Evolutionary conservation across 805 yeast genomes (phyloP).

Genomic region (Schwanniomyces occidentalis): DNA sequence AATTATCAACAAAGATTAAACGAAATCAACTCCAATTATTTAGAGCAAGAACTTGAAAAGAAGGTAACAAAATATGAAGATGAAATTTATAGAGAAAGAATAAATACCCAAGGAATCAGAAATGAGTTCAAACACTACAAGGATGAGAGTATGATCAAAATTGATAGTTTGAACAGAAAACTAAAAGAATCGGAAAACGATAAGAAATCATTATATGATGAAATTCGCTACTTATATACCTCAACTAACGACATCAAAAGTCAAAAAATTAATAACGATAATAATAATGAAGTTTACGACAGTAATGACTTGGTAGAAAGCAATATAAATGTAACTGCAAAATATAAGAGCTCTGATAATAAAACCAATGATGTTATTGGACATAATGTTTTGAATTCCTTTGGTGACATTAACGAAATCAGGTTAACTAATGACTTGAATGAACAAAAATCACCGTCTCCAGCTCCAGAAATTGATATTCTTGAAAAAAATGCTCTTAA

Average conservation of each 20-base stretch:
- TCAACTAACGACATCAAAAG: background rate
- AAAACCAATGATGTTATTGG: too few relatives aligned
- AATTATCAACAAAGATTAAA: slow-evolving; percentile 41
- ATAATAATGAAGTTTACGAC: background rate
- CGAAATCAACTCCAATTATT: slow-evolving; percentile 24
- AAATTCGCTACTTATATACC: background rate
- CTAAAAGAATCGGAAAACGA: slow-evolving; percentile 3
- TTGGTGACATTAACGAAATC: too few relatives aligned
- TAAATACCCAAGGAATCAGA: slow-evolving; percentile 12
- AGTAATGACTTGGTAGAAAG: too few relatives aligned
- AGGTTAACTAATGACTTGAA: too few relatives aligned
- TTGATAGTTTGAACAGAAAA: slow-evolving; percentile 5
- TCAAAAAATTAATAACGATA: background rate
- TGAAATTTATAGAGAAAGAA: slow-evolving; percentile 17
- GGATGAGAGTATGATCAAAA: slow-evolving; percentile 1
- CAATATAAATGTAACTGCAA: too few relatives aligned
- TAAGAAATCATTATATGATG: background rate
- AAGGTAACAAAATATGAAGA: slow-evolving; percentile 12
- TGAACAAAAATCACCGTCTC: too few relatives aligned
- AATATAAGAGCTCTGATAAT: too few relatives aligned
- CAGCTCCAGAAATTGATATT: too few relatives aligned
- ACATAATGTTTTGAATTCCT: too few relatives aligned
- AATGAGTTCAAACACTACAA: slow-evolving; percentile 12
- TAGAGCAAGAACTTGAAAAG: slow-evolving; percentile 19
- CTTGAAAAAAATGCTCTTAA: too few relatives aligned